Evolutionary conservation across 2,329 filamentous ascomycete species (phyloP), one percentile per base, ranked within the genome.

Genomic region (Fusarium verticillioides): DNA sequence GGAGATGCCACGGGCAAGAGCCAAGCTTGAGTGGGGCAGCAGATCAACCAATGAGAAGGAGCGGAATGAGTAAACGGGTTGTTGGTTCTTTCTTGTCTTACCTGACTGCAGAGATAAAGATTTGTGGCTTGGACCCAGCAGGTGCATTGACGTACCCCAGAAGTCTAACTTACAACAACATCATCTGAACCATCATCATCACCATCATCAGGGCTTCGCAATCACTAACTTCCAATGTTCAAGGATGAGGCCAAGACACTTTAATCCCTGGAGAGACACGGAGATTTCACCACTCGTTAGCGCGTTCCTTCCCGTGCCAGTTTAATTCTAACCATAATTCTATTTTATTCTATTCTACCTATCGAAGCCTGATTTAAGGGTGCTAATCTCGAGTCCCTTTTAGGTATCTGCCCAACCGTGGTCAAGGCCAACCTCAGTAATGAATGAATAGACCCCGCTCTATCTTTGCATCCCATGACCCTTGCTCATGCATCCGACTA

Each of bases 81-180:
- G 32, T 26, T 32, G 39, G 30, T 16, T 57, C 50, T 54, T 54
- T 53, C 50, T 23, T n/a, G 34, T 50, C 46, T 59, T 44, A 36
- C 60, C 42, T 28, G 16, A 7, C 58, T 39, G 53, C 18, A 26
- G 37, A 62, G 72, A 66, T 67, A 69, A 67, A 69, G 72, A 75
- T 76, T 75, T 54, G 36, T 54, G 50, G 34, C 50, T 40, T 54
- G 50, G 19, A 28, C 50, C 15, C 34, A 54, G 50, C 50, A 54
- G 23, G 26, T 6, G 23, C 34, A 40, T 54, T 40, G 67, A 43
- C 39, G 47, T 39, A 59, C 54, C 72, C 65, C 60, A 42, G 49
- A 69, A 69, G 49, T 69, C 42, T 68, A 62, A 68, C 57, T 63
- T 30, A 36, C 30, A 49, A n/a, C 28, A 32, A 23, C 7, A 12